Conservation (phyloP, 2,329 filamentous ascomycete species). For the Chaetomium globosum region DNA sequence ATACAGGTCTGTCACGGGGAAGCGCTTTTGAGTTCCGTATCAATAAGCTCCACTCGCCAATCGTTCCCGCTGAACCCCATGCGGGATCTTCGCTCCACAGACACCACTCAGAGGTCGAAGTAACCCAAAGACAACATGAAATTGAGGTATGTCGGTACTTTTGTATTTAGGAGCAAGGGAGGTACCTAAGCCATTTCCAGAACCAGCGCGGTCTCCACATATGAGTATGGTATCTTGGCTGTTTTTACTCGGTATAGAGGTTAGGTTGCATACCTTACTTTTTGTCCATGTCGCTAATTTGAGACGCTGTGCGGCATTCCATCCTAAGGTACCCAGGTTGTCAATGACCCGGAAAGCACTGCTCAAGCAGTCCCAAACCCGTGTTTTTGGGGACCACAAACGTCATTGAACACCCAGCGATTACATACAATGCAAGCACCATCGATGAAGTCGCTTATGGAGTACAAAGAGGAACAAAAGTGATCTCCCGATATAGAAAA, state of each 20-base stretch:
- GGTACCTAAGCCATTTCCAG: too few relatives aligned
- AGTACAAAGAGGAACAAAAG: neutral
- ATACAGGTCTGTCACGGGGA: neutral
- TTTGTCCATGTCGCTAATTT: neutral
- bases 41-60: slow-evolving; percentile 15
- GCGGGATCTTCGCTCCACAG: neutral
- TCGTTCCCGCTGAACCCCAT: slow-evolving; percentile 7
- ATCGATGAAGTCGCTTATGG: neutral
- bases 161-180: too few relatives aligned
- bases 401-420: slow-evolving; percentile 2
- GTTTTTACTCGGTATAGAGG: neutral
- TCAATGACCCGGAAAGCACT: neutral
- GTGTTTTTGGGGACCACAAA: neutral
- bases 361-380: neutral
- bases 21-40: slow-evolving; percentile 1
- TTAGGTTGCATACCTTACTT: too few relatives aligned
- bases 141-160: too few relatives aligned
- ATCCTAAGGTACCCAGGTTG: too few relatives aligned
- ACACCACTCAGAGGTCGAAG: neutral
- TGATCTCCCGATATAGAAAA: neutral
- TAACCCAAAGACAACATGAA: neutral
- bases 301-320: neutral
- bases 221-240: too few relatives aligned
- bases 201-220: too few relatives aligned
- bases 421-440: neutral